Conservation (phyloP, 164 flowering plant genomes). For the Annona squamosa region DNA sequence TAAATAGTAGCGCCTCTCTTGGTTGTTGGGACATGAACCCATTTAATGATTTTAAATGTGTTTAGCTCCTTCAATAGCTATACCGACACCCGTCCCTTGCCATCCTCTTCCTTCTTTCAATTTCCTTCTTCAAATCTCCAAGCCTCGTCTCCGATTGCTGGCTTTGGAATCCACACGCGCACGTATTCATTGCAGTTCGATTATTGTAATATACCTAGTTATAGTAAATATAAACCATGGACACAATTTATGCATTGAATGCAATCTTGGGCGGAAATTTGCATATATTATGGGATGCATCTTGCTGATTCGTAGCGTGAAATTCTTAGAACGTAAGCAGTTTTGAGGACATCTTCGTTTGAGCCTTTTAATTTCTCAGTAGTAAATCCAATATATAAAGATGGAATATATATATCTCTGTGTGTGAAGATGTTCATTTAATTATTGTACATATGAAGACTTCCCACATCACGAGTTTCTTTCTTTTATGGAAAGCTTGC, state of each 20-base stretch:
- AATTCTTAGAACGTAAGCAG: background rate
- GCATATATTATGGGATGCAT: no score
- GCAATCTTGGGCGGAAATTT: background rate
- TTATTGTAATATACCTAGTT: background rate
- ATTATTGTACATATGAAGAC: no score
- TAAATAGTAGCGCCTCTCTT: slow-evolving; percentile 27
- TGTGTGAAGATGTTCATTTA: no score
- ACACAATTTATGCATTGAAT: background rate
- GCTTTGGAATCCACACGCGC: background rate
- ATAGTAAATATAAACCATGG: background rate
- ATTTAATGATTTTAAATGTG: slow-evolving; percentile 23
- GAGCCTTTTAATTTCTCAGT: background rate
- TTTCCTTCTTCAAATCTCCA: background rate
- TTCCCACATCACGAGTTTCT: no score
- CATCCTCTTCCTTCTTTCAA: background rate
- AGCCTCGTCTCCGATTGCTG: background rate
- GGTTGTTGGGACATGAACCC: slow-evolving; percentile 35
- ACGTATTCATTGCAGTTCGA: background rate
- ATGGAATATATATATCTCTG: no score
- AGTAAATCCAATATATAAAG: no score
- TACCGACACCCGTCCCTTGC: slow-evolving; percentile 15
- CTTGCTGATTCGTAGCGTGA: background rate
- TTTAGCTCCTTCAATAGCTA: slow-evolving; percentile 17
- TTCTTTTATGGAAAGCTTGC: no score
- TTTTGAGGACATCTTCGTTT: background rate